Evolutionary conservation across 1,139 yeast genomes (phyloP), one percentile per base, ranked within the genome.

Genomic region (Hyphopichia fennica): DNA sequence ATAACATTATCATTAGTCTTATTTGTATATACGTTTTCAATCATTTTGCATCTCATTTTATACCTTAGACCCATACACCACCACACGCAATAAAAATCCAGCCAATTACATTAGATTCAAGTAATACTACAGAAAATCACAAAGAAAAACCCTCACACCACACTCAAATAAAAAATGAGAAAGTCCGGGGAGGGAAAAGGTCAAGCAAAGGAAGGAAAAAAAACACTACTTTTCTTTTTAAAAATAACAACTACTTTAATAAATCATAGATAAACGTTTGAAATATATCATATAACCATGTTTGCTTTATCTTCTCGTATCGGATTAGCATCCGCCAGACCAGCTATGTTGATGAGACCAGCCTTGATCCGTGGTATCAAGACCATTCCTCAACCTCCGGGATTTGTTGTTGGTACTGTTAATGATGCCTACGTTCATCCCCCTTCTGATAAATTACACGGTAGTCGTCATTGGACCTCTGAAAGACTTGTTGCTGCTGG

Each of bases 381-480:
- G 47, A 62, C 65, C 38, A 82, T 72, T 45, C 76, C 77, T 39
- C 87, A 83, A 59, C 89, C 89, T 15, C 81, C 87, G 35, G 91
- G 91, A 34, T 70, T 77, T 59, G 77, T 86, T 41, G 80, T 81
- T 32, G 95, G 91, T 22, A 79, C 86, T 6, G 89, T 85, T 34
- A 86, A 86, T 58, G 93, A 86, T 49, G 87, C 93, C 18, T 82
- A 77, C 54, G 69, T 72, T 7, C 75, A 80, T 8, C 93, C 93
- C 41, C 61, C 69, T 38, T 62, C 82, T 13, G 67, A 72, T 50
- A 79, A 72, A 53, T 49, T 63, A 20, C 83, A 84, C 49, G 93
- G 93, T 25, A 81, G 88, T 10, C 67, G 71, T 50, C 93, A 85
- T 66, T 86, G 95, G 95, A 77, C 83, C 39, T 67, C 76, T 46